A percentile compares a stretch with the other conserved stretches of the same genome.
Conservation (phyloP, 306 rosid genomes). For the Cucurbita moschata region DNA sequence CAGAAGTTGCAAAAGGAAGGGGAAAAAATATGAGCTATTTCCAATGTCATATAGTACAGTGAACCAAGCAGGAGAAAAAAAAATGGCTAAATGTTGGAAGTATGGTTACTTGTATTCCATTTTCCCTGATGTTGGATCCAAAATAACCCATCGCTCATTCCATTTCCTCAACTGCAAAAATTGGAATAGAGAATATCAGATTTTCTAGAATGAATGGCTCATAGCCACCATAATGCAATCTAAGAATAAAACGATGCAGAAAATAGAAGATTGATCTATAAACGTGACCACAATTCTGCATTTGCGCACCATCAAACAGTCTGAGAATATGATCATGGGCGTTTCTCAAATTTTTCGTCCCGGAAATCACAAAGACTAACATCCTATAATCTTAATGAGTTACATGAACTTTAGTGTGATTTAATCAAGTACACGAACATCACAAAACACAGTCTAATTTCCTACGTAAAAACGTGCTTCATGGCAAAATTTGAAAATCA, state of each 20-base stretch:
- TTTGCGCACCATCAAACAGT: background rate
- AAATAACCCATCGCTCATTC: slow-evolving; percentile 91
- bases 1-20: slow-evolving; percentile 5
- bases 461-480: background rate
- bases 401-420: background rate
- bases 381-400: background rate
- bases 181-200: background rate
- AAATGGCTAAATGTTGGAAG: background rate
- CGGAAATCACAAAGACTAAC: background rate
- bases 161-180: slow-evolving; percentile 66
- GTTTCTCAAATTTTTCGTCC: background rate
- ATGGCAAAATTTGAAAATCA: background rate
- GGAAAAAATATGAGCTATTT: background rate
- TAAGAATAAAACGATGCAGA: background rate
- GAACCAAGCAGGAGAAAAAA: slow-evolving; percentile 2
- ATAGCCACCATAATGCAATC: background rate
- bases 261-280: slow-evolving; percentile 1
- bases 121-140: slow-evolving; percentile 89
- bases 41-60: background rate
- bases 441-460: background rate
- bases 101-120: slow-evolving; percentile 90
- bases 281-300: slow-evolving; percentile 4
- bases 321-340: background rate
- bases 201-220: background rate
- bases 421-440: background rate